Evolutionary conservation across 2,329 filamentous ascomycete species (phyloP).

Genomic region (Ascomycota sp.): DNA sequence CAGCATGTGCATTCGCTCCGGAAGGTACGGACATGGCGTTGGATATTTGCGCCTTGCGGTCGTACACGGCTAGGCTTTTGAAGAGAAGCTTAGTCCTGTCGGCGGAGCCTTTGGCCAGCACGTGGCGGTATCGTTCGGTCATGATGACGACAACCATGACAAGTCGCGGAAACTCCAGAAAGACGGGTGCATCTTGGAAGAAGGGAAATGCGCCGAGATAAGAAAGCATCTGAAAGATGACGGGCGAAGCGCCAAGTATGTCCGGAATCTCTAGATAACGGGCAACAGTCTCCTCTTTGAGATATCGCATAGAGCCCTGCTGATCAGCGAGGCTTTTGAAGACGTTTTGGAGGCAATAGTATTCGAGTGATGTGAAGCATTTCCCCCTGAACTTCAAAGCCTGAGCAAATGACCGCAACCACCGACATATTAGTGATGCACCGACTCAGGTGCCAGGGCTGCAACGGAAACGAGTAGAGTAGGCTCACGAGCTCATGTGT

Average conservation of each 20-base stretch:
- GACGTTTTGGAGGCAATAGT: slow-evolving; percentile 52
- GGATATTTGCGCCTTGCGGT: slow-evolving; percentile 20
- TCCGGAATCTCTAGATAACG: slow-evolving; percentile 55
- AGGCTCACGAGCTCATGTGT: slow-evolving; percentile 25
- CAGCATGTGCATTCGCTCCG: too few species aligned
- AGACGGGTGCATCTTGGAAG: slow-evolving; percentile 43
- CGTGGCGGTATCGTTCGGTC: slow-evolving; percentile 44
- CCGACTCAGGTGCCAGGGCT: background rate
- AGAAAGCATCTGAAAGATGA: slow-evolving; percentile 49
- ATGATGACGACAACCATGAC: slow-evolving; percentile 52
- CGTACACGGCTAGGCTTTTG: slow-evolving; percentile 48
- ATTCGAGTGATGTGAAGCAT: slow-evolving; percentile 48
- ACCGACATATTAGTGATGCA: background rate
- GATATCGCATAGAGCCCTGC: slow-evolving; percentile 37
- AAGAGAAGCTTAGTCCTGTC: slow-evolving; percentile 45
- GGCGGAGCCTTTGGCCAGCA: slow-evolving; percentile 32
- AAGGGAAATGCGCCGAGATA: slow-evolving; percentile 56
- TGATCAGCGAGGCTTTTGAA: slow-evolving; percentile 47
- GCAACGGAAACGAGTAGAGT: background rate
- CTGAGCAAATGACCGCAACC: slow-evolving; percentile 12
- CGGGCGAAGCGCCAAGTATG: slow-evolving; percentile 39
- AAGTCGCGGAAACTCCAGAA: slow-evolving; percentile 45
- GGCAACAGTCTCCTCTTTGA: slow-evolving; percentile 45
- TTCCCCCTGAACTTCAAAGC: slow-evolving; percentile 42
- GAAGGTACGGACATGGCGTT: too few species aligned